Percentiles rank a stretch among this genome's conserved stretches.
Evolutionary conservation across 768 basidiomycete genomes (phyloP).

Genomic region (Boletus tomentosulus): DNA sequence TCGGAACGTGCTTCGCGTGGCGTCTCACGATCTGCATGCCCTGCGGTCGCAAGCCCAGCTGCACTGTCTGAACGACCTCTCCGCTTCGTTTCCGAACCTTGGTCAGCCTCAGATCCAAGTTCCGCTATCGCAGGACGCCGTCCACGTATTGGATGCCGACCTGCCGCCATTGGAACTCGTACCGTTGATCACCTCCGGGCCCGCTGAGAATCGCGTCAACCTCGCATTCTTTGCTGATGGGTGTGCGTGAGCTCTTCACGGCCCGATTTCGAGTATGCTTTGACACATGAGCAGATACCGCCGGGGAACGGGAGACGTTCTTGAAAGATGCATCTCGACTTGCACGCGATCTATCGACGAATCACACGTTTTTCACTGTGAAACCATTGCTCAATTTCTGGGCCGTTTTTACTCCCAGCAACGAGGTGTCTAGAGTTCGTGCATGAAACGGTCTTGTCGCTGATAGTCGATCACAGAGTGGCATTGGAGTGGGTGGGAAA

Average conservation of each 20-base stretch:
- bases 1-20: slow-evolving; percentile 13
- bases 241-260: slow-evolving; percentile 43
- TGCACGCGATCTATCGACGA: slow-evolving; percentile 63
- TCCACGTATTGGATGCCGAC: slow-evolving; percentile 6
- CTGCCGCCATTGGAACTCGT: slow-evolving; percentile 49
- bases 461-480: slow-evolving; percentile 43
- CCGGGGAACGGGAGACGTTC: slow-evolving; percentile 57
- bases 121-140: slow-evolving; percentile 4
- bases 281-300: slow-evolving; percentile 41
- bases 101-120: slow-evolving; percentile 6
- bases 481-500: slow-evolving; percentile 61
- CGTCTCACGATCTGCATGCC: slow-evolving; percentile 16
- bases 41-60: slow-evolving; percentile 18
- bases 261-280: not conserved
- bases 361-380: slow-evolving; percentile 75
- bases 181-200: slow-evolving; percentile 59
- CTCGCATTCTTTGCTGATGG: slow-evolving; percentile 77
- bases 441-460: slow-evolving; percentile 20
- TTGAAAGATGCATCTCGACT: slow-evolving; percentile 61
- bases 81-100: not conserved
- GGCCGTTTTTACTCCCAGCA: slow-evolving; percentile 74
- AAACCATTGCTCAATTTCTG: slow-evolving; percentile 76
- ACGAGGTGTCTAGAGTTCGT: slow-evolving; percentile 45
- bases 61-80: slow-evolving; percentile 24
- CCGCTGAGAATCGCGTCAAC: slow-evolving; percentile 63